Conservation (phyloP, 78 protist genomes). For the Pelomyxa schiedti region DNA sequence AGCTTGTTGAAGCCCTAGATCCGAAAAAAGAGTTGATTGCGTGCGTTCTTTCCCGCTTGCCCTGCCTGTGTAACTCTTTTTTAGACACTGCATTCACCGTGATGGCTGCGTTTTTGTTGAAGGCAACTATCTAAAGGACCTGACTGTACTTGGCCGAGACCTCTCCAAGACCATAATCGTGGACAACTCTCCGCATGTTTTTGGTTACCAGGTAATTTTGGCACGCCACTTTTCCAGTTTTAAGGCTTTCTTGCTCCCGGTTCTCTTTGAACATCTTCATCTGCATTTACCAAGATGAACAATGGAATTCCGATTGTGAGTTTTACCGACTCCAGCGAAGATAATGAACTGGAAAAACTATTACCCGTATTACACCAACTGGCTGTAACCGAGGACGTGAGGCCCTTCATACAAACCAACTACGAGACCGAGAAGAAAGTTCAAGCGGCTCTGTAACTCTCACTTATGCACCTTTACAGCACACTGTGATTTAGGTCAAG, state of each 20-base stretch:
- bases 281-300: too few species aligned
- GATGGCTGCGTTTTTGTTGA: slow-evolving; percentile 65
- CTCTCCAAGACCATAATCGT: slow-evolving; percentile 49
- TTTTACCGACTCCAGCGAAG: slow-evolving; percentile 55
- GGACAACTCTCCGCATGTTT: slow-evolving; percentile 88
- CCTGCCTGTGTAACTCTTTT: too few species aligned
- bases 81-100: slow-evolving; percentile 68
- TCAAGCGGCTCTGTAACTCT: too few species aligned
- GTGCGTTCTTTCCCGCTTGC: too few species aligned
- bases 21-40: slow-evolving; percentile 15
- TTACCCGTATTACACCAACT: slow-evolving; percentile 44
- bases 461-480: too few species aligned
- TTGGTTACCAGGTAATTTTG: slow-evolving; percentile 69
- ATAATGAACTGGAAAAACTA: slow-evolving; percentile 40
- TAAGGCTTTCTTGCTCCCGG: too few species aligned
- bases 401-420: slow-evolving; percentile 32
- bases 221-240: too few species aligned
- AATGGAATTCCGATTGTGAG: slow-evolving; percentile 75
- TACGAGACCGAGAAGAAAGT: slow-evolving; percentile 1
- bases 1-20: slow-evolving; percentile 63
- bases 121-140: slow-evolving; percentile 80
- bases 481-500: too few species aligned
- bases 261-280: too few species aligned
- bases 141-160: slow-evolving; percentile 70
- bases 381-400: slow-evolving; percentile 30